These are phyloP conservation scores for Aspergillus neoniger DNA, from an alignment of 2,329 filamentous ascomycete species.

Conservation along the genomic window DNA sequence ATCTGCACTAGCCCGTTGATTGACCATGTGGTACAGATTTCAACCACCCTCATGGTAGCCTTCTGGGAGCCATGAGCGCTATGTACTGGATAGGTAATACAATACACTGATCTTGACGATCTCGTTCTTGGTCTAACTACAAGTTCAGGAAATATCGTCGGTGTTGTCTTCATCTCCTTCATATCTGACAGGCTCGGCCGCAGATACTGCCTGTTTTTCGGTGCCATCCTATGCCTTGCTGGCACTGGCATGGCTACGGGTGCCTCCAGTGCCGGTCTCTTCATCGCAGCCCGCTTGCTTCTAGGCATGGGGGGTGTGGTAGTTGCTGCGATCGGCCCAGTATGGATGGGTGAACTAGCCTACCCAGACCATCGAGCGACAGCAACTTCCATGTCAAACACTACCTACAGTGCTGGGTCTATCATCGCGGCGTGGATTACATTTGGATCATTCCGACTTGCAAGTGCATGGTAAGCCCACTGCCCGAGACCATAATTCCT, in stretches of 20 bases:
- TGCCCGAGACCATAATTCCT: not conserved
- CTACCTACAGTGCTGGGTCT: not conserved
- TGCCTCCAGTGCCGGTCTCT: not conserved
- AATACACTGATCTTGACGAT: not conserved
- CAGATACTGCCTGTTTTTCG: not conserved
- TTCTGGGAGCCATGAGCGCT: not conserved
- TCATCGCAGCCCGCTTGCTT: not conserved
- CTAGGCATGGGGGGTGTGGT: not conserved
- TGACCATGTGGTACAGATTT: not conserved
- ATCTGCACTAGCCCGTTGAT: not conserved
- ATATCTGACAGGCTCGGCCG: not conserved
- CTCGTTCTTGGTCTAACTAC: not conserved
- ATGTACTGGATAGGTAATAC: slow-evolving; percentile 2
- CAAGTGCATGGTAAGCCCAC: not conserved
- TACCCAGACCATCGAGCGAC: not conserved
- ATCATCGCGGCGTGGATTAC: not conserved
- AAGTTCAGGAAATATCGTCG: not conserved
- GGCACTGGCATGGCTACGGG: not conserved
- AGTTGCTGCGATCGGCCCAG: not conserved
- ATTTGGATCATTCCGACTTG: not conserved
- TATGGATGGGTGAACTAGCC: not conserved
- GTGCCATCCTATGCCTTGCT: not conserved
- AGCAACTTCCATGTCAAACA: not conserved
- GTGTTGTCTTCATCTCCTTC: slow-evolving; percentile 1
- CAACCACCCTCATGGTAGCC: not conserved